Evolutionary conservation across 2,329 filamentous ascomycete species (phyloP).

Genomic region (Cercospora sp.): DNA sequence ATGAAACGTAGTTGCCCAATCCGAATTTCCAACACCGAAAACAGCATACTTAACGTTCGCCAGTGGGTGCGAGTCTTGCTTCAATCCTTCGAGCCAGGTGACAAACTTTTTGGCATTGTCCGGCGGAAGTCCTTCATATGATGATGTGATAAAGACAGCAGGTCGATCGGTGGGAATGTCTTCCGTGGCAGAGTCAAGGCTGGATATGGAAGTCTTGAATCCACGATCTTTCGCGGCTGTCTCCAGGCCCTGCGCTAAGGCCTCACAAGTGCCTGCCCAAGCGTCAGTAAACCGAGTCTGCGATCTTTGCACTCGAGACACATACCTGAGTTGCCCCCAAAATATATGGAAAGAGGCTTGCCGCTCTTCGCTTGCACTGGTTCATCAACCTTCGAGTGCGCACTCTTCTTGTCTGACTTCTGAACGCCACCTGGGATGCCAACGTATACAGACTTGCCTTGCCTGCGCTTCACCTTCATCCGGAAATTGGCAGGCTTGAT

Average conservation of each 20-base stretch:
- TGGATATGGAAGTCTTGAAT: conserved; percentile 39
- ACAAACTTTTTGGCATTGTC: conserved; percentile 48
- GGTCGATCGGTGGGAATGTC: conserved; percentile 41
- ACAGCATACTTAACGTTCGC: conserved; percentile 42
- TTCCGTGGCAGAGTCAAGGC: conserved; percentile 35
- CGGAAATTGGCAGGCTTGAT: conserved; percentile 48
- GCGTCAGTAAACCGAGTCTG: not conserved
- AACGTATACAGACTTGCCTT: conserved; percentile 6
- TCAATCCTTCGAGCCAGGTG: conserved; percentile 38
- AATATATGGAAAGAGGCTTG: conserved; percentile 15
- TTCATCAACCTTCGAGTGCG: not conserved
- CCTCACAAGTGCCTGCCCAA: conserved; percentile 40
- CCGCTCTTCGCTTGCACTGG: not conserved
- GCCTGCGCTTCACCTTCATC: conserved; percentile 35
- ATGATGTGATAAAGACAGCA: conserved; percentile 43
- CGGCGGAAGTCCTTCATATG: conserved; percentile 46
- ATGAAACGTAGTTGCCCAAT: conserved; percentile 47
- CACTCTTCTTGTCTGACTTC: not conserved
- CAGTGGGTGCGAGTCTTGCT: conserved; percentile 26
- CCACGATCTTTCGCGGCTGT: conserved; percentile 41
- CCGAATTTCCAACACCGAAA: conserved; percentile 46
- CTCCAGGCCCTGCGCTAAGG: conserved; percentile 42
- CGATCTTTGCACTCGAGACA: not conserved
- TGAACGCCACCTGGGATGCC: conserved; percentile 15
- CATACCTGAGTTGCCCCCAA: conserved; percentile 13